A percentile compares a stretch with the other conserved stretches of the same genome.
phyloP scores from a whole-genome alignment of 192 early-diverging fungal genomes.

The Rhizophagus clarus region DNA sequence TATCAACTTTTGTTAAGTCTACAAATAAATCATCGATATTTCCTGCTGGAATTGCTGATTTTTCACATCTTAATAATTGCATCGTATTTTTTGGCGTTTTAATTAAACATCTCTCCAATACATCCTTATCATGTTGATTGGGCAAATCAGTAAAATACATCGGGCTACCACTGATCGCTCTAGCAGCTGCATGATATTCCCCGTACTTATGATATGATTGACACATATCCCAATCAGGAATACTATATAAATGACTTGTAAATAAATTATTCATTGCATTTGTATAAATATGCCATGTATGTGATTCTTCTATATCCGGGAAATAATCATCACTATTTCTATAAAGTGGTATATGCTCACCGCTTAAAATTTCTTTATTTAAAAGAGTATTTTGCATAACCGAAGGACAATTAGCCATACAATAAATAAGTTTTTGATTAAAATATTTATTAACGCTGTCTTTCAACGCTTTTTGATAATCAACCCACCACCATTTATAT shows the following conservation, averaged over 20 bases:
- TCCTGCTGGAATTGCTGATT: conserved; percentile 19
- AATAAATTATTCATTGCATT: conserved; percentile 55
- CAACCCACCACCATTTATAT: conserved; percentile 32
- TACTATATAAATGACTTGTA: conserved; percentile 38
- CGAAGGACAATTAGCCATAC: conserved; percentile 56
- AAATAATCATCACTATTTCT: conserved; percentile 63
- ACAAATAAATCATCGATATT: conserved; percentile 29
- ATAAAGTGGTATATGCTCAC: conserved; percentile 7
- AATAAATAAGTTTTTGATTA: conserved; percentile 49
- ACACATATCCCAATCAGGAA: conserved; percentile 63
- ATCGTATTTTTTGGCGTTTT: not conserved
- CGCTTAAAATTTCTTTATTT: not conserved
- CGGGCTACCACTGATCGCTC: conserved; percentile 55
- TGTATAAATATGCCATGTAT: conserved; percentile 60
- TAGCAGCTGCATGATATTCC: conserved; percentile 50
- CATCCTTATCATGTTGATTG: conserved; percentile 21
- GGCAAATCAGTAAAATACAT: conserved; percentile 55
- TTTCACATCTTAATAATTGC: conserved; percentile 28
- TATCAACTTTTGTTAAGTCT: conserved; percentile 22
- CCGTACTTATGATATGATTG: conserved; percentile 47
- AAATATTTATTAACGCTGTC: conserved; percentile 41
- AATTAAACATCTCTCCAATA: conserved; percentile 13
- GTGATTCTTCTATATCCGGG: conserved; percentile 46
- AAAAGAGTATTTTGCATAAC: conserved; percentile 41
- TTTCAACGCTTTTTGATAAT: conserved; percentile 50